Evolutionary conservation across 495 filamentous ascomycete species (phyloP), one percentile per base, ranked within the genome.

Genomic region (Aspergillus hancockii): DNA sequence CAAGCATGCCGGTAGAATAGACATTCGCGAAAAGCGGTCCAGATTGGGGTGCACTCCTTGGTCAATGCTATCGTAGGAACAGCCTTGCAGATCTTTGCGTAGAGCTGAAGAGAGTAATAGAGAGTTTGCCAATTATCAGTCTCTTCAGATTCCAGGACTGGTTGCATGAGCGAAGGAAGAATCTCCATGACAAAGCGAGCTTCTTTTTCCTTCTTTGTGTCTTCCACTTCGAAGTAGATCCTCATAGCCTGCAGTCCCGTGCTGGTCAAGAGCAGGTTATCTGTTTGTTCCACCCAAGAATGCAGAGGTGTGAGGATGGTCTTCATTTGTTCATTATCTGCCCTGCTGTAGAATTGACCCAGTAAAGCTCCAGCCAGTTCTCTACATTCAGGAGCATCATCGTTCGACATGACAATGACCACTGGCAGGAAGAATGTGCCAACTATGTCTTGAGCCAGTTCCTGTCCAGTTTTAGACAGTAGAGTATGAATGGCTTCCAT

Each of bases 401-500:
- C 94, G 60, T 96, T 96, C 47, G 88, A 83, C 66, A 97, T 82
- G 18, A 89, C 85, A 70, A 96, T 86, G 21, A 97, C 84, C 18
- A 98, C 71, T 0, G 93, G 92, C 18, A 93, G 78, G 74, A 97
- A 97, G 71, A 93, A 91, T 13, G 85, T 89, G 25, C 81, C 84
- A 4, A 92, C 76, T 32, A 96, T 83, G 54, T 96, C 89, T 67
- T 96, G 91, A 6, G 90, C 82, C 38, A 93, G 80, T 31, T 92
- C 87, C 19, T 90, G 84, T 8, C 87, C 85, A 8, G 91, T 85
- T 71, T 96, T 98, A 28, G 85, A 86, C 18, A 97, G 73, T 16
- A 98, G 75, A 50, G 93, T 78, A 67, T 97, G 85, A 49, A 96
- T 80, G 31, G 90, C 84, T 73, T 98, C 94, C 83, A 98, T 89